Percentiles rank a stretch among this genome's conserved stretches.
Evolutionary conservation across 495 filamentous ascomycete genomes (phyloP).

Genomic region (Penicillium desertorum): DNA sequence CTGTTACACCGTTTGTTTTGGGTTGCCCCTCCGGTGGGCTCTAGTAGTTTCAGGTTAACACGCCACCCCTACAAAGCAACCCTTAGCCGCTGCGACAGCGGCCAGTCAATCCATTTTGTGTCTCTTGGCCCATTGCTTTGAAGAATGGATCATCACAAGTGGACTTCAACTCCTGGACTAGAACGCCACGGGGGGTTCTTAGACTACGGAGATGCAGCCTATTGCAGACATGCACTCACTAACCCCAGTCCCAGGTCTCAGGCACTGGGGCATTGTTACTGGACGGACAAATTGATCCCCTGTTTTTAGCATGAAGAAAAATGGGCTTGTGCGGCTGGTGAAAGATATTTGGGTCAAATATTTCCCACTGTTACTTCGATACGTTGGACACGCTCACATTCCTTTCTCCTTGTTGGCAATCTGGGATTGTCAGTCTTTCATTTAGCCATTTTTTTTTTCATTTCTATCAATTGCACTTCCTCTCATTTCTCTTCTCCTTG

Average conservation of each 20-base stretch:
- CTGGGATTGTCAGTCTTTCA: constrained; percentile 23
- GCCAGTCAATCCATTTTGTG: constrained; percentile 2
- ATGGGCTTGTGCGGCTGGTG: neutral
- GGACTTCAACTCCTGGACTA: constrained; percentile 6
- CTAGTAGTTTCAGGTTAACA: constrained; percentile 13
- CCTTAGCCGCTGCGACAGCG: constrained; percentile 7
- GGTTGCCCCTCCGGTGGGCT: neutral
- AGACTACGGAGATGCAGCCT: neutral
- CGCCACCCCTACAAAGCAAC: neutral
- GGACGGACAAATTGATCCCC: constrained; percentile 9
- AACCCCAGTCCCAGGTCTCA: neutral
- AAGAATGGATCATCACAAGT: constrained; percentile 14
- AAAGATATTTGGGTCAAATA: constrained; percentile 16
- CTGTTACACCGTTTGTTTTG: constrained; percentile 14
- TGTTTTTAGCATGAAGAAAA: neutral
- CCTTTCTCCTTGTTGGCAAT: constrained; percentile 31
- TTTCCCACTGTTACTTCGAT: constrained; percentile 11
- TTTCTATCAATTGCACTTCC: constrained; percentile 7
- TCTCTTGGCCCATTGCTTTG: neutral
- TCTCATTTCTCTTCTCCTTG: constrained; percentile 10
- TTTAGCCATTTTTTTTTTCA: constrained; percentile 17
- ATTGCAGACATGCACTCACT: neutral
- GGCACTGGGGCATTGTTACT: neutral
- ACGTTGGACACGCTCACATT: constrained; percentile 27
- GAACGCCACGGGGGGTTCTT: constrained; percentile 6